Base-by-base conservation (phyloP, 495 filamentous ascomycete genomes). In the Podospora didyma region DNA sequence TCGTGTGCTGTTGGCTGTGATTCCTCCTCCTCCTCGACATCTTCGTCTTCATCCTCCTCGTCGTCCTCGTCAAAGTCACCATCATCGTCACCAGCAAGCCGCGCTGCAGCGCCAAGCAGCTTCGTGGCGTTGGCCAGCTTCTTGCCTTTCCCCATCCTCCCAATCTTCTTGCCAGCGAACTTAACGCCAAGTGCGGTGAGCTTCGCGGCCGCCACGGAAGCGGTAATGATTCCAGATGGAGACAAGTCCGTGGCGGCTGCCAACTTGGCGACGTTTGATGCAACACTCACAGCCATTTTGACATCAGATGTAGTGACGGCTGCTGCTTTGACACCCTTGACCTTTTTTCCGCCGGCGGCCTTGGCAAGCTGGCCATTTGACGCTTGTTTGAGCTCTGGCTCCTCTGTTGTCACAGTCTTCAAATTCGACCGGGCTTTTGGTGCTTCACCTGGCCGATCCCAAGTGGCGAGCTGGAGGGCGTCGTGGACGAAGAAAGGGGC, bases 121-220 rank as follows among this genome's bases (percentile, higher is more conserved):
- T 49, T 56, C 6, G 54, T 21, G 20, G 54, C 54, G 6, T 24
- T 50, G 54, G 28, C 17, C 20, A 56, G 20, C 9, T 44, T 26
- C 21, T 35, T 56, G 14, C 17, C 46, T 35, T 50, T 56, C 9
- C 46, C 46, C 3, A 56, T 16, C 34, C 31, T 50, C 20, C 54
- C 54, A n/a, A 56, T 50, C 54, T 50, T 56, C 54, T 50, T 56
- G 11, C 54, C 54, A 3, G 54, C 54, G 0, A 56, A 7, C 54
- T 56, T 56, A 10, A 56, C 54, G 2, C 54, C 54, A 19, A 56
- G n/a, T 6, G 44, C 46, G 3, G 54, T 56, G 2, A 56, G 45
- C 31, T 56, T 56, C 7, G 54, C 54, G 2, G 54, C 54, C 10
- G 54, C 54, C 2, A 56, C 46, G 20, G 54, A 49, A 20, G 54